These are phyloP conservation scores for Rhizophagus sp. DNA, from an alignment of 192 early-diverging fungal species.

Conservation along the genomic window DNA sequence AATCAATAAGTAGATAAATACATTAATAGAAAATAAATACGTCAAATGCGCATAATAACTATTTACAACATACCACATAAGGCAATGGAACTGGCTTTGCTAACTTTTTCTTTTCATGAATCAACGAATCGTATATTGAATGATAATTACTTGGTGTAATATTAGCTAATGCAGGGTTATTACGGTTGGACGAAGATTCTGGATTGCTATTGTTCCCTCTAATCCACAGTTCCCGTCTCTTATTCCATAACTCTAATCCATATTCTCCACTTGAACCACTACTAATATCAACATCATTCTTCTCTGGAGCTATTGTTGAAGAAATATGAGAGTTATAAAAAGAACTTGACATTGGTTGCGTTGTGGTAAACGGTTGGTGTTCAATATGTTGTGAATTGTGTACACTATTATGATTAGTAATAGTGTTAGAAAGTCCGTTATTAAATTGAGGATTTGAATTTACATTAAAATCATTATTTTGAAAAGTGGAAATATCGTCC, in stretches of 20 bases:
- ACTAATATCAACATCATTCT: neutral
- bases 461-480: neutral
- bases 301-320: neutral
- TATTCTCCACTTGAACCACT: neutral
- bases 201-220: neutral
- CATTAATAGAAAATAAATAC: no score
- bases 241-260: constrained; percentile 51
- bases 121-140: constrained; percentile 47
- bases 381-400: neutral
- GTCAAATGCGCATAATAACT: neutral
- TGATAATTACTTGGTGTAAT: constrained; percentile 37
- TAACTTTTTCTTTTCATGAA: constrained; percentile 45
- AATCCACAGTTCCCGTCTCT: constrained; percentile 50
- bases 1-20: neutral
- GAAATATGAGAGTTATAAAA: neutral
- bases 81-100: constrained; percentile 50
- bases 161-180: constrained; percentile 37
- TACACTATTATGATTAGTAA: neutral
- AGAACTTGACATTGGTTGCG: neutral
- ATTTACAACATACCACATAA: constrained; percentile 40
- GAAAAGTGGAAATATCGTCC: neutral
- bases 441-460: neutral
- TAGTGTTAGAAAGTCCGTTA: neutral
- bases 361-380: neutral
- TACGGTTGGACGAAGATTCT: constrained; percentile 18